phyloP scores from a whole-genome alignment of 2,329 filamentous ascomycete genomes.

The Penicillium verrucosum region DNA sequence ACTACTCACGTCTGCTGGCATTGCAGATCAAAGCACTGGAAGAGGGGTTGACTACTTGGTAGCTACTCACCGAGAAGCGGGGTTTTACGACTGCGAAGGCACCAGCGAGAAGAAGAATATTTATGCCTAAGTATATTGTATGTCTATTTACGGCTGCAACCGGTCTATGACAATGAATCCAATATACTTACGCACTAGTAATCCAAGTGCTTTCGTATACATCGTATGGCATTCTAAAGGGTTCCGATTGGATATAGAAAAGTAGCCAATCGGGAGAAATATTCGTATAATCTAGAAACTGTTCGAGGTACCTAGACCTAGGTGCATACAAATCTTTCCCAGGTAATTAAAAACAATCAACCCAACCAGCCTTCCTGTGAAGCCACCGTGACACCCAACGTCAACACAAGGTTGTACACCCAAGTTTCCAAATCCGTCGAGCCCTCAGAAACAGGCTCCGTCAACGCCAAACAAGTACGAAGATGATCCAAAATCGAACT shows the following conservation, averaged over 20 bases:
- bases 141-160: background rate
- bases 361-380: slow-evolving; percentile 28
- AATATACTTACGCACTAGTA: background rate
- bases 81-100: background rate
- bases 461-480: slow-evolving; percentile 17
- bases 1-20: slow-evolving; percentile 55
- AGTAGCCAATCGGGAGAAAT: background rate
- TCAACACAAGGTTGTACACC: slow-evolving; percentile 32
- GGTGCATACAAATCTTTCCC: background rate
- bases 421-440: slow-evolving; percentile 20
- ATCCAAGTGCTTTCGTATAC: background rate
- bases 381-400: slow-evolving; percentile 31
- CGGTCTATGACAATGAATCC: background rate
- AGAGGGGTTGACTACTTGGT: slow-evolving; percentile 24
- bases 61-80: background rate
- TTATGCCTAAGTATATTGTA: background rate
- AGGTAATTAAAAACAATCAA: background rate
- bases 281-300: background rate
- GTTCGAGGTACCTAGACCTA: background rate
- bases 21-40: slow-evolving; percentile 50
- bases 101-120: background rate
- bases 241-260: background rate
- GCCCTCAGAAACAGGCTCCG: slow-evolving; percentile 6
- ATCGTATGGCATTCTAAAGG: background rate
- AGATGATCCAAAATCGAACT: slow-evolving; percentile 24